phyloP scores from a whole-genome alignment of 768 basidiomycete genomes.

The Kwoniella botswanensis region DNA sequence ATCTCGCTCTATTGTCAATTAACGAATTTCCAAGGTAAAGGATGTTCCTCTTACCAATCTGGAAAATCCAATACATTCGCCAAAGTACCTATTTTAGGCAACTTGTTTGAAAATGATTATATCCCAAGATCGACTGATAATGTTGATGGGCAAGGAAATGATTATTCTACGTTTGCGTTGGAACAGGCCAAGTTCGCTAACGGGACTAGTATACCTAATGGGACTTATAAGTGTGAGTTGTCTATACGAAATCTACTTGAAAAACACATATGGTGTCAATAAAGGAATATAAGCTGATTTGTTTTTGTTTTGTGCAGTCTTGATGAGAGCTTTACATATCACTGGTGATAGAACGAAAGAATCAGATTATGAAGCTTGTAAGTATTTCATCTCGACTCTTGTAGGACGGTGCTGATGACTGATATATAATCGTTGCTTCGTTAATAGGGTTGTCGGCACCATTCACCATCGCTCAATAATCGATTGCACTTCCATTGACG shows the following conservation, averaged over 20 bases:
- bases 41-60: slow-evolving; percentile 17
- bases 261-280: too few relatives aligned
- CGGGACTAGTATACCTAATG: slow-evolving; percentile 61
- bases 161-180: slow-evolving; percentile 54
- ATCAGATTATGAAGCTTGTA: slow-evolving; percentile 62
- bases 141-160: slow-evolving; percentile 48
- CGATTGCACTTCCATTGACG: not conserved
- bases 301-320: slow-evolving; percentile 37
- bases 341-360: slow-evolving; percentile 61
- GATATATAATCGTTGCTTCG: not conserved
- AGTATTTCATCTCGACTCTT: slow-evolving; percentile 8
- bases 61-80: slow-evolving; percentile 39
- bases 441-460: slow-evolving; percentile 17
- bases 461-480: slow-evolving; percentile 19
- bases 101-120: slow-evolving; percentile 63
- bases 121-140: slow-evolving; percentile 60
- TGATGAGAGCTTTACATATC: slow-evolving; percentile 62
- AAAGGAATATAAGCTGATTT: not conserved
- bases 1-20: slow-evolving; percentile 31
- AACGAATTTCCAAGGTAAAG: slow-evolving; percentile 34
- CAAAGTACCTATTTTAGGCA: slow-evolving; percentile 63
- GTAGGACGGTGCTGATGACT: too few relatives aligned
- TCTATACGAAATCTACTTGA: not conserved
- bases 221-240: slow-evolving; percentile 59
- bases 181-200: slow-evolving; percentile 55